Evolutionary conservation across 257 asterid genomes (phyloP).

Genomic region (Catharanthus roseus): DNA sequence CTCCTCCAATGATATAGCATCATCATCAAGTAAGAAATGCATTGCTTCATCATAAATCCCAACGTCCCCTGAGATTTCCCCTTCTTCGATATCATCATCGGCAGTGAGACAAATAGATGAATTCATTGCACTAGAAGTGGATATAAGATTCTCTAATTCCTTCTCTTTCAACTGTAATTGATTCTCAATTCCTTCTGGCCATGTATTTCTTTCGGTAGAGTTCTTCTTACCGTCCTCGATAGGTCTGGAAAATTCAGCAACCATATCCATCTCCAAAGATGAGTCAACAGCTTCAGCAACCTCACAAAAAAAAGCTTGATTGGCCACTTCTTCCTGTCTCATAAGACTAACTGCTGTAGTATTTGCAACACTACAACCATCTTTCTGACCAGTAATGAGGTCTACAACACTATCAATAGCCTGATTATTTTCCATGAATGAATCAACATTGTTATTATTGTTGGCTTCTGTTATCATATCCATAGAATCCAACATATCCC

Average conservation of each 20-base stretch:
- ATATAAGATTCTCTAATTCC: conserved; percentile 63
- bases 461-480: conserved; percentile 15
- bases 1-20: conserved; percentile 28
- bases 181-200: conserved; percentile 35
- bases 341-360: conserved; percentile 30
- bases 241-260: conserved; percentile 31
- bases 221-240: conserved; percentile 22
- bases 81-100: conserved; percentile 63
- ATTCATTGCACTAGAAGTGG: conserved; percentile 31
- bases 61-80: conserved; percentile 59
- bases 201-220: conserved; percentile 23
- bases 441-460: conserved; percentile 18
- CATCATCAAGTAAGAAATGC: conserved; percentile 39
- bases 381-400: conserved; percentile 22
- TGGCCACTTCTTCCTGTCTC: conserved; percentile 25
- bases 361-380: conserved; percentile 15
- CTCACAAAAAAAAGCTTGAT: conserved; percentile 27
- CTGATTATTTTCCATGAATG: conserved; percentile 25
- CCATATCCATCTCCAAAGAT: conserved; percentile 36
- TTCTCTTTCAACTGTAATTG: conserved; percentile 57
- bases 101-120: conserved; percentile 28
- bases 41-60: conserved; percentile 29
- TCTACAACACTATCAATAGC: conserved; percentile 20
- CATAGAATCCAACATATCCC: conserved; percentile 15
- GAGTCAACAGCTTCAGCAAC: conserved; percentile 40